Base-by-base conservation (phyloP, 768 basidiomycete species). In the Tylopilus intermedius region DNA sequence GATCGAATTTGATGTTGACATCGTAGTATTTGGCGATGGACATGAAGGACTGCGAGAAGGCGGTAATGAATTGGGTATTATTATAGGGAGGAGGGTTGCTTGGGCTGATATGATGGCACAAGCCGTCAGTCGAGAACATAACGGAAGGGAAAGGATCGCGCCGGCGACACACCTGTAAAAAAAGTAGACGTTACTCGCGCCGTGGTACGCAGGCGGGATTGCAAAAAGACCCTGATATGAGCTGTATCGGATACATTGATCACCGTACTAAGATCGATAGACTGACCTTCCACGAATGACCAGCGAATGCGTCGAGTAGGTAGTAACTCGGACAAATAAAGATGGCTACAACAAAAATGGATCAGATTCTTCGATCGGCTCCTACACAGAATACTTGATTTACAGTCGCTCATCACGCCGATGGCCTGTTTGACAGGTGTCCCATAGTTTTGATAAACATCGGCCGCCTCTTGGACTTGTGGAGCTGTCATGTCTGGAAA, bases 111-210 rank as follows among this genome's bases (percentile, higher is more conserved):
- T 8, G 38, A 39, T 21, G 18, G 14, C n/a, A 21, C 8, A 39
- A n/a, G 9, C 2, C 38, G 8, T 18, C 9, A 39, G 38, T 8
- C 18, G 8, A 39, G 18, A 35, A 7, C 33, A 8, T n/a, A 15
- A n/a, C 2, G 14, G 14, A 35, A n/a, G n/a, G 8, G 8, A 35
- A 1, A 14, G 5, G n/a, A 29, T n/a, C 24, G 24, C 24, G 24
- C 24, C 24, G 38, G 10, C 8, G 7, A 9, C 48, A 1, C 33
- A 57, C 55, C 58, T 66, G 3, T 71, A 59, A 54, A 77, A 79
- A 50, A 77, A 78, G 56, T 74, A 78, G 2, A 49, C 30, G 2
- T 68, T 29, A 47, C 77, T 77, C 4, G 59, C 35, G 29, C 64
- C 73, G 47, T 69, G 68, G 14, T 43, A 13, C 4, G 50, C 70